Evolutionary conservation across 1,284 basidiomycete species (phyloP), one percentile per base, ranked within the genome.

Genomic region (Albatrellus sp.): DNA sequence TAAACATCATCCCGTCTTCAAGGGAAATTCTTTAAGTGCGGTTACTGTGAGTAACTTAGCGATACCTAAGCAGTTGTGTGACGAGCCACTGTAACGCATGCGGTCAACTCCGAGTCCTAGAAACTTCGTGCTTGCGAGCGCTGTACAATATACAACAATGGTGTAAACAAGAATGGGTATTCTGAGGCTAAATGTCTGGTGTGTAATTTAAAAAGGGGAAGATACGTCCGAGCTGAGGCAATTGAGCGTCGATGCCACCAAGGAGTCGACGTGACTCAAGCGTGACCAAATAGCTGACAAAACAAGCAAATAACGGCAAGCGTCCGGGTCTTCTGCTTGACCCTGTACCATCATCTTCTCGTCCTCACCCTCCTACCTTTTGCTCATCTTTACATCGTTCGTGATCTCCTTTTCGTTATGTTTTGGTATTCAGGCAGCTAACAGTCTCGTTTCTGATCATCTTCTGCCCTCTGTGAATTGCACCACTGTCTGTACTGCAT

Each of bases 311-410:
- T 49, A 52, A 42, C 38, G 33, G 28, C 38, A 37, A 41, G 37
- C 35, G 50, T 40, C 34, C 16, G 19, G 42, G 31, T 17, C 28
- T 20, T 32, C 40, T 31, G 47, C 37, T 52, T 49, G 30, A 34
- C 45, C 41, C 50, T 43, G 39, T 46, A 52, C 51, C 51, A 52
- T 46, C 50, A 51, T 43, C 51, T 43, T 20, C 42, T 51, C 20
- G 37, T 20, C 44, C 40, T 51, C 48, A 49, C 47, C 50, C 42
- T 37, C 37, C 40, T 48, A 42, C 44, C 51, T 48, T 50, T 49
- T 48, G 36, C 48, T 34, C 46, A 45, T 46, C 43, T 24, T 4
- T 38, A 31, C 50, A 42, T 42, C 48, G 54, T 55, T 43, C 51
- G 54, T 58, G 11, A 28, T 31, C 20, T 31, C 30, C 9, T 32